Percentiles rank a stretch among this genome's conserved stretches.
Conservation (phyloP, 1,284 basidiomycete genomes). For the Waitea zeae region DNA sequence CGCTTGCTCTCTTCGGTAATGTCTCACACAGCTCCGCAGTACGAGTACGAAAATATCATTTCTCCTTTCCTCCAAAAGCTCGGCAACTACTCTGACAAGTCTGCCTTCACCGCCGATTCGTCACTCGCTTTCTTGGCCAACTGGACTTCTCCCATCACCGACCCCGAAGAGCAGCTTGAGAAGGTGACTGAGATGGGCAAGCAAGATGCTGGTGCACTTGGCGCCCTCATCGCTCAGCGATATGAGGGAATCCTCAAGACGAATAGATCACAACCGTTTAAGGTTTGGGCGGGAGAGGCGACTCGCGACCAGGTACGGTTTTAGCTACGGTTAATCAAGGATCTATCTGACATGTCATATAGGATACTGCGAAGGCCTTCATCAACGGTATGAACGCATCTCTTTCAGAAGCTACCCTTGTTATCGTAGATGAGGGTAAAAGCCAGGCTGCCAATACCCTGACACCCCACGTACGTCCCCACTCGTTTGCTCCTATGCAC, state of each 20-base stretch:
- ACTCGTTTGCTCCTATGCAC: background rate
- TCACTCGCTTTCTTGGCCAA: constrained; percentile 6
- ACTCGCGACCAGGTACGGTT: constrained; percentile 5
- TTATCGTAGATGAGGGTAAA: constrained; percentile 8
- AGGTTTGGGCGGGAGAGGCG: constrained; percentile 7
- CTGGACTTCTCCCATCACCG: constrained; percentile 8
- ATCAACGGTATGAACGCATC: constrained; percentile 7
- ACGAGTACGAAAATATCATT: constrained; percentile 10
- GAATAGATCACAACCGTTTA: constrained; percentile 4
- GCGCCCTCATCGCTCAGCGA: constrained; percentile 6
- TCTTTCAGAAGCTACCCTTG: constrained; percentile 4
- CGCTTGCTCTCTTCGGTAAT: background rate
- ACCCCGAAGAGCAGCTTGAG: constrained; percentile 9
- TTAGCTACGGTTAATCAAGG: background rate
- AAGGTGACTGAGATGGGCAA: constrained; percentile 9
- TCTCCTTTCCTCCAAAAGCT: constrained; percentile 9
- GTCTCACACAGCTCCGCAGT: background rate
- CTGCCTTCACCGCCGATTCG: constrained; percentile 4
- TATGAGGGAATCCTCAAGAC: constrained; percentile 7
- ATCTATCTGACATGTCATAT: background rate
- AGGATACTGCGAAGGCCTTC: constrained; percentile 8
- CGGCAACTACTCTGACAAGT: constrained; percentile 7
- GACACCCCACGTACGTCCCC: constrained; percentile 8
- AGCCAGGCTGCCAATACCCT: constrained; percentile 9
- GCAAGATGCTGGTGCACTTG: constrained; percentile 8